Base-by-base conservation (phyloP, 441 rosid genomes). In the Bruguiera hainesii region DNA sequence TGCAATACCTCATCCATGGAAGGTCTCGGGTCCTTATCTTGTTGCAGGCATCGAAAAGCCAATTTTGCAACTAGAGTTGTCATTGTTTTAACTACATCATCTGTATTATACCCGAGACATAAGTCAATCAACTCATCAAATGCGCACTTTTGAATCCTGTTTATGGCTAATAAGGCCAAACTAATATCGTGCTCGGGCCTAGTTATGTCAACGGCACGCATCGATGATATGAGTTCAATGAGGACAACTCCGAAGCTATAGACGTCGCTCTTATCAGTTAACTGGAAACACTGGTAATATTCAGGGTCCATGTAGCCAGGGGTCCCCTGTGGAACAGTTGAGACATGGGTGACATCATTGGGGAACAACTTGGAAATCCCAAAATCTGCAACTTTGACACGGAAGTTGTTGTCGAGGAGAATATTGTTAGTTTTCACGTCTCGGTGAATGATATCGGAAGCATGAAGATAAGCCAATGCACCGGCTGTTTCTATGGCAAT, bases 231-330 rank as follows among this genome's bases (percentile, higher is more conserved):
- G 21, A 93, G 89, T 80, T 93, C 93, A 25, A 77, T 69, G 29
- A 90, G 86, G 30, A 90, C 91, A 33, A 93, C 98, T 20, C 98
- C 96, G 53, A 90, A 93, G 77, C 96, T 87, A 65, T 87, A 93
- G 1, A 93, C 98, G 58, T 93, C 97, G 7, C 98, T 92, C 75
- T 85, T 88, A 7, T 77, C 84, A 0, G 93, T 90, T 21, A 92
- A 79, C 68, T 85, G 93, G 77, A 82, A 92, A 70, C 81, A 87
- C 11, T 76, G 86, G 60, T 81, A 60, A 76, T 90, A 92, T 35
- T 92, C 96, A 0, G 89, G 98, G 31, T 88, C 93, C 15, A 92
- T 84, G 20, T 88, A 89, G 42, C 96, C 93, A 0, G 91, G 90
- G 59, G 88, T 66, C 35, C 98, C 98, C 46, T 88, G 97, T 42